Conservation (phyloP, 441 rosid species). For the Bocquillonia castaneifolia region DNA sequence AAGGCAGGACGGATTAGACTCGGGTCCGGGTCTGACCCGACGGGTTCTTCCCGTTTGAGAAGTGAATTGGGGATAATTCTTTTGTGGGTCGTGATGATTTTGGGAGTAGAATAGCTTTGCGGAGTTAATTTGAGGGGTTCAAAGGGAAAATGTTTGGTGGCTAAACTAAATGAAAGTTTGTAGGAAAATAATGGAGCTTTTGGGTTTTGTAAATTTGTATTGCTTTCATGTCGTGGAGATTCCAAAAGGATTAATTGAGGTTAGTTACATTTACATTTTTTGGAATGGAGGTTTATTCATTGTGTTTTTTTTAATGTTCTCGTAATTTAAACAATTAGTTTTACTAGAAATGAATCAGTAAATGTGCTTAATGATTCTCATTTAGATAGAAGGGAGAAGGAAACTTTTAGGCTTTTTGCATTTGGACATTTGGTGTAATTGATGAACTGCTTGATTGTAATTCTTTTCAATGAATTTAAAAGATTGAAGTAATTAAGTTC, state of each 20-base stretch:
- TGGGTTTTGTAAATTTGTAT: neutral
- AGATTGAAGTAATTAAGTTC: neutral
- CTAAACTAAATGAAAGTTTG: constrained; percentile 3
- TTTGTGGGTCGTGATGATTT: constrained; percentile 1
- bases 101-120: neutral
- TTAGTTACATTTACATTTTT: constrained; percentile 2
- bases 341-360: neutral
- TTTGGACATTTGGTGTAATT: neutral
- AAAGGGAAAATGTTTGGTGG: neutral
- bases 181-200: neutral
- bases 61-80: neutral
- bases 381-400: neutral
- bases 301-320: neutral
- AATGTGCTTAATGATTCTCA: neutral
- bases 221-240: neutral
- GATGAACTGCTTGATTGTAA: neutral
- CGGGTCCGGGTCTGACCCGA: constrained; percentile 32
- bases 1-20: constrained; percentile 17
- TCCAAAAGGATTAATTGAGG: constrained; percentile 8
- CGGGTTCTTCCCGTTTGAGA: constrained; percentile 50
- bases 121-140: neutral
- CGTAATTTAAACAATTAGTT: neutral
- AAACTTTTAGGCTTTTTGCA: neutral
- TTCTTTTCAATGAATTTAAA: neutral
- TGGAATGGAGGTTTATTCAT: neutral